phyloP scores from a whole-genome alignment of 2,329 filamentous ascomycete species.

The Neopestalotiopsis rosae region DNA sequence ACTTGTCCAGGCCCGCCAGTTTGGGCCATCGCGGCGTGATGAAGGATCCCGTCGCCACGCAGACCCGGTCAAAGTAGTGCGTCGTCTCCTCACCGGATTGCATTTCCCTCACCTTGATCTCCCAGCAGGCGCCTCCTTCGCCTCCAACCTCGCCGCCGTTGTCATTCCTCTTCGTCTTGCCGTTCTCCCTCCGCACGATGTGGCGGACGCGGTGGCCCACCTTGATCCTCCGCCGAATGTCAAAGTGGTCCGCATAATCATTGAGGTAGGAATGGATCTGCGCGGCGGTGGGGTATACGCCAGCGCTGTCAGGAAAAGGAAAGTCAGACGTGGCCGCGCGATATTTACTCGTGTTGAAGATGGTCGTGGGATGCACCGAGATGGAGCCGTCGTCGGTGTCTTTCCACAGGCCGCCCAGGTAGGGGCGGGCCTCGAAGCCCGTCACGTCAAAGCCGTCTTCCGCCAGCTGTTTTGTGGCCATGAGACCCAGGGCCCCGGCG shows the following conservation, averaged over 20 bases:
- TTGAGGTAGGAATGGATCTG: conserved; percentile 14
- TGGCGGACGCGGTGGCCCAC: conserved; percentile 6
- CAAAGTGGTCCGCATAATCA: conserved; percentile 19
- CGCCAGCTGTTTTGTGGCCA: conserved; percentile 23
- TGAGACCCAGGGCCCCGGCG: conserved; percentile 22
- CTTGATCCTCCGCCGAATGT: conserved; percentile 12
- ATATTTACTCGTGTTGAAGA: conserved; percentile 20
- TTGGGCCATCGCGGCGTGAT: conserved; percentile 13
- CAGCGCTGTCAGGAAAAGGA: conserved; percentile 17
- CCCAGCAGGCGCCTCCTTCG: not conserved
- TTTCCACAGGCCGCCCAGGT: conserved; percentile 25
- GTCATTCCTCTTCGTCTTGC: too few relatives aligned
- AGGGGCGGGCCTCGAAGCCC: conserved; percentile 20
- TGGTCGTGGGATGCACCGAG: conserved; percentile 20
- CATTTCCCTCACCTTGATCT: conserved; percentile 5
- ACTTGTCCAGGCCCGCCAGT: conserved; percentile 24
- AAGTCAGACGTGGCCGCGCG: conserved; percentile 21
- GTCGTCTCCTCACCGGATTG: not conserved
- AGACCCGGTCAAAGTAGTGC: conserved; percentile 16
- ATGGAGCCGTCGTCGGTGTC: conserved; percentile 10
- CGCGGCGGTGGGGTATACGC: conserved; percentile 16
- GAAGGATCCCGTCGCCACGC: conserved; percentile 15
- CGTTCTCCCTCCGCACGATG: not conserved
- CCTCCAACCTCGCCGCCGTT: not conserved
- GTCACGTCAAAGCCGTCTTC: conserved; percentile 23